Conservation (phyloP, 2,329 filamentous ascomycete genomes). For the Mycosphaerella arachidis region DNA sequence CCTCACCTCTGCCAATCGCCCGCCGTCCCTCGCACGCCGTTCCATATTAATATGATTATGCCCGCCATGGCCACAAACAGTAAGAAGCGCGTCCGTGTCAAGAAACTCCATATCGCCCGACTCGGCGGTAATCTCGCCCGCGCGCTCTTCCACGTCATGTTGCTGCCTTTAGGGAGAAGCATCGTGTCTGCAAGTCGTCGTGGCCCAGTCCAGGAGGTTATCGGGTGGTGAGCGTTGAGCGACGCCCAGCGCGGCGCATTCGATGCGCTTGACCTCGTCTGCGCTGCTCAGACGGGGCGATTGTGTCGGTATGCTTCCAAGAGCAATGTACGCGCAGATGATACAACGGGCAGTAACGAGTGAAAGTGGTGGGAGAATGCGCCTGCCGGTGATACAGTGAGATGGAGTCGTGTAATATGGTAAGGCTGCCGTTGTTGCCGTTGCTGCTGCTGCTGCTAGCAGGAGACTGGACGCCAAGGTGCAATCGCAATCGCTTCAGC, state of each 20-base stretch:
- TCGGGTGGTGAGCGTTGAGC: conserved; percentile 4
- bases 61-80: conserved; percentile 66
- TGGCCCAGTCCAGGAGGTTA: background rate
- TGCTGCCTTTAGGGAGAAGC: conserved; percentile 86
- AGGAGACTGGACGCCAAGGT: background rate
- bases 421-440: background rate
- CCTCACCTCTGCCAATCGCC: conserved; percentile 85
- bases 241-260: conserved; percentile 6
- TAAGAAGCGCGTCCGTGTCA: conserved; percentile 75
- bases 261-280: background rate
- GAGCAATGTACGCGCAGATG: background rate
- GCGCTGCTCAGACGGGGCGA: background rate
- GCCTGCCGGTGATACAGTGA: background rate
- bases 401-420: background rate
- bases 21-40: conserved; percentile 73
- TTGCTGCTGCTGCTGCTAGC: background rate
- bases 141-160: conserved; percentile 88
- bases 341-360: background rate
- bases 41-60: conserved; percentile 78
- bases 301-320: background rate
- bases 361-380: background rate
- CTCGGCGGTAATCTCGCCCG: conserved; percentile 72
- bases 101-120: conserved; percentile 57
- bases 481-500: background rate
- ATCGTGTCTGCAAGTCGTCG: conserved; percentile 47